Evolutionary conservation across 164 flowering plant genomes (phyloP).

Genomic region (Dillenia turbinata): DNA sequence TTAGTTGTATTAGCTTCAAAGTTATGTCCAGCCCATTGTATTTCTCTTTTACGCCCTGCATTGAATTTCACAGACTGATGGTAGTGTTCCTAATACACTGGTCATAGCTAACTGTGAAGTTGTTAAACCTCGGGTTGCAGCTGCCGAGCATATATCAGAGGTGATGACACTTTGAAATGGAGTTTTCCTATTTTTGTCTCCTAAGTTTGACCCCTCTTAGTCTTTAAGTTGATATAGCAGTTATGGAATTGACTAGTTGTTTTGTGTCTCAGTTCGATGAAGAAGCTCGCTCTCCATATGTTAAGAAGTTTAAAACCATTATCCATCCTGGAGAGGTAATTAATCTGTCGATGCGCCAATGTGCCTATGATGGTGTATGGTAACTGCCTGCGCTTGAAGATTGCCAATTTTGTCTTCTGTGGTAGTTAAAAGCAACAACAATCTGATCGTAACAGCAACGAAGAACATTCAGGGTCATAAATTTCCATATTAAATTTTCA

Average conservation of each 20-base stretch:
- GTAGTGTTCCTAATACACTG: conserved; percentile 96
- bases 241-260: background rate
- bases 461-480: no score
- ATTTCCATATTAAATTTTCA: no score
- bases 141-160: conserved; percentile 97
- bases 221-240: background rate
- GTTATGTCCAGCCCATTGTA: no score
- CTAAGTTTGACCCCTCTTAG: background rate
- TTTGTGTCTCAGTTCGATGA: conserved; percentile 73
- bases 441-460: no score
- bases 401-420: no score
- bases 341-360: no score
- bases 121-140: conserved; percentile 97
- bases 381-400: no score
- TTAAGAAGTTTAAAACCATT: conserved; percentile 91
- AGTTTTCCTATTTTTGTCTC: background rate
- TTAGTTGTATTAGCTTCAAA: background rate
- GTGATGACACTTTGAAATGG: conserved; percentile 20
- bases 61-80: conserved; percentile 69
- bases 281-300: conserved; percentile 92
- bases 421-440: no score
- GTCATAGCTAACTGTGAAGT: conserved; percentile 97
- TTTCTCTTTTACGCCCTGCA: background rate
- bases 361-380: no score
- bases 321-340: conserved; percentile 96